Base-by-base conservation (phyloP, 2,329 filamentous ascomycete genomes). In the Penicillium sumatraense region DNA sequence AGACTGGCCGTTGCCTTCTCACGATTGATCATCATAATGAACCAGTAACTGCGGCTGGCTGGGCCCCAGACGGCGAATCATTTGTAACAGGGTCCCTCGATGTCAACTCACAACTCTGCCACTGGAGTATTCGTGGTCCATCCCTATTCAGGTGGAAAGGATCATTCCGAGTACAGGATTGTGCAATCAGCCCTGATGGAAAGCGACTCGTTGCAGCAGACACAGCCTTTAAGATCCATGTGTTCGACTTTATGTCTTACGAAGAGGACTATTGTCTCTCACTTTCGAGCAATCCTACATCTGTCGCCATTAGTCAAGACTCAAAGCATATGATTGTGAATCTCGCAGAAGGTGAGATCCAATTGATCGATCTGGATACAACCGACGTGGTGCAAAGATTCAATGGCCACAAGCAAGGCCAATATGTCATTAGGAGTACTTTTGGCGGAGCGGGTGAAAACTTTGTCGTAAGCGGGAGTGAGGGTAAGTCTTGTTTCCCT, bases 361-460 rank as follows among this genome's bases (percentile, higher is more conserved):
- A 90, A 60, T 81, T 96, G 47, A 83, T 97, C 62, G 88, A 96
- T 67, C 83, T 96, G 27, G 81, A 87, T 9, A 88, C 86, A 2
- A 85, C 87, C 16, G 85, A 88, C 27, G 80, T 87, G n/a, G 79
- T 93, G 4, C 87, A 89, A 63, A 86, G 82, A 63, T 98, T 90
- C 69, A 80, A 85, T 14, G 93, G 91, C 0, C 89, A 93, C 58
- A 84, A 82, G 40, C 90, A 92, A 59, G 88, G 86, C 51, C 79
- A 88, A 2, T 96, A 81, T 68, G 83, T 97, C 52, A 96, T 99
- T 56, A 84, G 93, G 48, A 90, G 88, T 66, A 80, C 82, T 0
- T 95, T 97, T 74, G 95, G 95, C 16, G 95, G 95, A 27, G 93
- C 93, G 1, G 88, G 90, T 55, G 92, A 97, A 76, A 93, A 89